Base-by-base conservation (phyloP, 768 basidiomycete genomes). In the Suillus ampliporus region DNA sequence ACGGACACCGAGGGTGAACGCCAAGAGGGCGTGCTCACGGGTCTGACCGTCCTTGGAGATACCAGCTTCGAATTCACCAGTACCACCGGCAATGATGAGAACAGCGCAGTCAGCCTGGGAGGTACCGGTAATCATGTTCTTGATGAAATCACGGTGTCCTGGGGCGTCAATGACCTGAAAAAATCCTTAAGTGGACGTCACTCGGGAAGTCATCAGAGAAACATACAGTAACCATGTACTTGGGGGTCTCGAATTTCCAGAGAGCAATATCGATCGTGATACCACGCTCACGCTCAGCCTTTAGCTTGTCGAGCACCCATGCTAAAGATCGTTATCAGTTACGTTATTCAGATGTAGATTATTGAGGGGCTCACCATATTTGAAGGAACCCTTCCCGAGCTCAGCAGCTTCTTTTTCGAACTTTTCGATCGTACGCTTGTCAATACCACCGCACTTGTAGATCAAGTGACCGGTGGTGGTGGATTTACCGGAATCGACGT, bases 391-490 rank as follows among this genome's bases (percentile, higher is more conserved):
- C 86, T 99, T 99, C 78, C 97, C 97, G 77, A 99, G 93, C 80
- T 99, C 97, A 84, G 95, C 94, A 73, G 97, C 97, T 84, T 99
- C 97, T 90, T 99, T 99, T 88, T 99, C 97, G 86, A 98, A 99
- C 86, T 98, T 97, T 83, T 96, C 95, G 70, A 97, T 96, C 78
- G 94, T 95, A 89, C 95, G 95, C 88, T 99, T 99, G 81, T 99
- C 97, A 86, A 99, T 99, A 92, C 97, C 97, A 90, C 97, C 97
- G 80, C 97, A 99, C 90, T 99, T 97, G 94, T 98, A 99, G 90
- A 99, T 99, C 86, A 99, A 87, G 86, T 99, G 97, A 71, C 97
- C 97, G 72, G 97, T 99, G 76, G 97, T 99, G 83, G 97, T 99
- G 63, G 97, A 99, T 85, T 99, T 99, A 71, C 97, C 97, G 79